Base-by-base conservation (phyloP, 768 basidiomycete genomes). In the Naganishia onofrii region DNA sequence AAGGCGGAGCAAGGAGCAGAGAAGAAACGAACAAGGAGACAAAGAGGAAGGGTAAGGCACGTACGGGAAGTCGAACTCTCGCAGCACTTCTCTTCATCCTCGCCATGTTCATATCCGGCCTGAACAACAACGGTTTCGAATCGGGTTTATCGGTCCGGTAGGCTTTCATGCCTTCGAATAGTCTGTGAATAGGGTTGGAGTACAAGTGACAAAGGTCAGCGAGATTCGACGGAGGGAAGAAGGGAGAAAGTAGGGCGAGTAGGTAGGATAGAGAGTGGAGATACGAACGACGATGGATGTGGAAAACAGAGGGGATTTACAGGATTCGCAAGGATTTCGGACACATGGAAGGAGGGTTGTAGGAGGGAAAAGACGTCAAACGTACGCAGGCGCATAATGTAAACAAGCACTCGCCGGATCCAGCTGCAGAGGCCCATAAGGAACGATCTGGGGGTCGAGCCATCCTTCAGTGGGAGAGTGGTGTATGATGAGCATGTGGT, bases 21-120 rank as follows among this genome's bases (percentile, higher is more conserved):
- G 42, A 10, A 42, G 42, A 42, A n/a, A 15, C 15, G 42, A 10
- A 17, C 42, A 42, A 42, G 42, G 42, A 42, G 15, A 42, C 42
- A 17, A 15, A 51, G 23, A 51, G 19, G 48, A 7, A n/a, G 6
- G 48, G 48, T 4, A 64, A 23, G 34, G 56, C 12, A 66, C 69
- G 29, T 36, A 75, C 74, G 9, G 75, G 75, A 13, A 76, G 53
- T 26, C 63, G 69, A 53, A 76, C 66, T n/a, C 75, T 38, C 17
- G 51, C 72, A 3, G 75, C 75, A 17, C 66, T 69, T 10, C 73
- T 17, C 21, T 66, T 66, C 75, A 76, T 76, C 34, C 75, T 67
- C 26, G 73, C 73, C 75, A 76, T 76, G 69, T 76, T 76, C 73
- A 70, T 70, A 31, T 76, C 75, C 4, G 75, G 75, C 34, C 75